phyloP scores from a whole-genome alignment of 306 rosid species.

The Datisca glomerata region DNA sequence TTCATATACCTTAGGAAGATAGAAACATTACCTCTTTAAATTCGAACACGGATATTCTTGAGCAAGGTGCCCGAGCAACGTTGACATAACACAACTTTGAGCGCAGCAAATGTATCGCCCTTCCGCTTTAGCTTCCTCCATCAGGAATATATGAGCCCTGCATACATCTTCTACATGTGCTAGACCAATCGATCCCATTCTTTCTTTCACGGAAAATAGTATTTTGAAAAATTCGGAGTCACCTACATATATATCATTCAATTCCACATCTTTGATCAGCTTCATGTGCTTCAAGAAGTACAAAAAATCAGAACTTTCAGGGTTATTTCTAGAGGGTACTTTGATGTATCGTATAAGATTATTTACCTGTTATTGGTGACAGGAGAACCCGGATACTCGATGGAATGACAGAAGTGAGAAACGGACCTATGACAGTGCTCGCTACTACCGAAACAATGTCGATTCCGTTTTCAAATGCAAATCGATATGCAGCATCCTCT shows the following conservation, averaged over 20 bases:
- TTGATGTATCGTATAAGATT: not conserved
- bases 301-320: not conserved
- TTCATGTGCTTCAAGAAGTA: not conserved
- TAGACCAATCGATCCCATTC: slow-evolving; percentile 66
- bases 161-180: slow-evolving; percentile 77
- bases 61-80: slow-evolving; percentile 30
- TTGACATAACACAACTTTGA: slow-evolving; percentile 30
- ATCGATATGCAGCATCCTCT: slow-evolving; percentile 63
- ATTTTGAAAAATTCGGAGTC: slow-evolving; percentile 31
- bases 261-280: slow-evolving; percentile 1
- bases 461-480: slow-evolving; percentile 50
- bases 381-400: slow-evolving; percentile 52
- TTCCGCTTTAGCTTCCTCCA: slow-evolving; percentile 53
- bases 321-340: not conserved
- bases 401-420: slow-evolving; percentile 51
- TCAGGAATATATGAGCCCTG: slow-evolving; percentile 63
- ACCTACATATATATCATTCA: slow-evolving; percentile 25
- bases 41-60: slow-evolving; percentile 29
- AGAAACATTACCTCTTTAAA: slow-evolving; percentile 16
- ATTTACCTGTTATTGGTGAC: slow-evolving; percentile 55
- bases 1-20: not conserved
- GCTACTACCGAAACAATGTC: slow-evolving; percentile 61
- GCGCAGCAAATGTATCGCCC: slow-evolving; percentile 54
- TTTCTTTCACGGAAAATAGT: slow-evolving; percentile 52
- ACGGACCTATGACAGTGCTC: slow-evolving; percentile 68